Conservation (phyloP, 768 basidiomycete species). For the Floccularia luteovirens region DNA sequence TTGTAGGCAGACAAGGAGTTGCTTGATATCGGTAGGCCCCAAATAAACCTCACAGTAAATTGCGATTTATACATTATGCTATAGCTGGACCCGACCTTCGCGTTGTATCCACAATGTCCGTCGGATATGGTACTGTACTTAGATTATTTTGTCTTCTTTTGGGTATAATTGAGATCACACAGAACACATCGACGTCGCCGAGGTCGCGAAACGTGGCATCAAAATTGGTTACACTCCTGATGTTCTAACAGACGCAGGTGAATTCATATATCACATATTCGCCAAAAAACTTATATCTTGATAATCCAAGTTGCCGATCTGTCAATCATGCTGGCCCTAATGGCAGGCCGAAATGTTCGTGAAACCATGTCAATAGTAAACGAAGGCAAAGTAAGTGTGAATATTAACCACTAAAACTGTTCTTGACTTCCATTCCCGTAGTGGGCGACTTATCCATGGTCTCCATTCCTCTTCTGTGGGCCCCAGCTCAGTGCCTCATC, state of each 20-base stretch:
- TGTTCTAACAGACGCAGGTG: constrained; percentile 87
- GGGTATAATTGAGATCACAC: constrained; percentile 9
- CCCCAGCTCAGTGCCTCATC: constrained; percentile 60
- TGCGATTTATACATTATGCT: background rate
- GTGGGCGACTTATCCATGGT: constrained; percentile 80
- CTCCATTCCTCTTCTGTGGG: constrained; percentile 81
- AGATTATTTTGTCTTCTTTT: too few species aligned
- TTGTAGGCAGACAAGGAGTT: constrained; percentile 47
- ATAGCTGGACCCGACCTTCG: constrained; percentile 68
- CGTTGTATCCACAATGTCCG: constrained; percentile 91
- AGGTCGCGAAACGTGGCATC: constrained; percentile 52
- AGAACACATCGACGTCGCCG: constrained; percentile 79
- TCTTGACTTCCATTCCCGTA: constrained; percentile 16
- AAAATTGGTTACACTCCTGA: constrained; percentile 90
- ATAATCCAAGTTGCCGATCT: constrained; percentile 74
- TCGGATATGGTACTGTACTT: constrained; percentile 89
- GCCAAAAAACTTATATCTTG: background rate
- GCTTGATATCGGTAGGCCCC: constrained; percentile 41
- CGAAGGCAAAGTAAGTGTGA: constrained; percentile 49
- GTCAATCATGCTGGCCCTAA: constrained; percentile 84
- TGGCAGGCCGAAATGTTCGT: constrained; percentile 83
- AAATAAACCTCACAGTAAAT: background rate
- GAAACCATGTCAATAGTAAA: constrained; percentile 59
- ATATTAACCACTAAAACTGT: constrained; percentile 1
- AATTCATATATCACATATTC: background rate